Conservation (phyloP, 1,139 yeast genomes). For the Meyerozyma elateridarum region DNA sequence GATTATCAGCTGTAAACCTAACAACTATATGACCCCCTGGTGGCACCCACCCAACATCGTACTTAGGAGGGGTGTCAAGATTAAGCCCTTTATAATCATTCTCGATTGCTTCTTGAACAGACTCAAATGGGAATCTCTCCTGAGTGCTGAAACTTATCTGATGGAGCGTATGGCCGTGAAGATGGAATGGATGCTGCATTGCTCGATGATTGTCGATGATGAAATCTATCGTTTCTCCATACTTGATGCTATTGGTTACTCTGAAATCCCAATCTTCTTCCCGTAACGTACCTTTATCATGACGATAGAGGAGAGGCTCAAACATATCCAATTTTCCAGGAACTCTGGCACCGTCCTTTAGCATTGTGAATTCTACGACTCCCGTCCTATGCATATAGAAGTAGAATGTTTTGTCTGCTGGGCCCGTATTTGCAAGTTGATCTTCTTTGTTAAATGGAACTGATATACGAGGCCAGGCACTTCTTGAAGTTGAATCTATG, state of each 20-base stretch:
- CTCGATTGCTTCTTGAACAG: conserved; percentile 20
- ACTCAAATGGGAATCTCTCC: conserved; percentile 18
- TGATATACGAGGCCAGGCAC: conserved; percentile 17
- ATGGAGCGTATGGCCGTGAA: conserved; percentile 33
- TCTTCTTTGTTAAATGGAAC: conserved; percentile 14
- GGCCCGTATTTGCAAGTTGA: conserved; percentile 8
- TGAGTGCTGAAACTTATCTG: conserved; percentile 20
- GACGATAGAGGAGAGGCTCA: conserved; percentile 14
- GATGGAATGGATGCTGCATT: conserved; percentile 30
- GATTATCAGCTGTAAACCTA: conserved; percentile 18
- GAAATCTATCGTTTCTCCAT: conserved; percentile 26
- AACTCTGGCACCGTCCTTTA: conserved; percentile 17
- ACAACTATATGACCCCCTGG: conserved; percentile 26
- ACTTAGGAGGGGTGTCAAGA: conserved; percentile 19
- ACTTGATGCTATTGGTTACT: conserved; percentile 16
- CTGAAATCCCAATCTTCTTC: conserved; percentile 8
- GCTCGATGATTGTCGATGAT: conserved; percentile 22
- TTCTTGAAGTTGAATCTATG: conserved; percentile 7
- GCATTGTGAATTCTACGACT: conserved; percentile 24
- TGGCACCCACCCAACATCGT: conserved; percentile 23
- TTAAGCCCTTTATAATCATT: conserved; percentile 14
- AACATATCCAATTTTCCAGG: conserved; percentile 16
- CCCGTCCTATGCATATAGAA: conserved; percentile 23
- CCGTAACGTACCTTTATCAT: background rate
- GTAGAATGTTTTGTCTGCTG: conserved; percentile 21